Conservation (phyloP, 2,329 filamentous ascomycete genomes). For the Calonectria montana region DNA sequence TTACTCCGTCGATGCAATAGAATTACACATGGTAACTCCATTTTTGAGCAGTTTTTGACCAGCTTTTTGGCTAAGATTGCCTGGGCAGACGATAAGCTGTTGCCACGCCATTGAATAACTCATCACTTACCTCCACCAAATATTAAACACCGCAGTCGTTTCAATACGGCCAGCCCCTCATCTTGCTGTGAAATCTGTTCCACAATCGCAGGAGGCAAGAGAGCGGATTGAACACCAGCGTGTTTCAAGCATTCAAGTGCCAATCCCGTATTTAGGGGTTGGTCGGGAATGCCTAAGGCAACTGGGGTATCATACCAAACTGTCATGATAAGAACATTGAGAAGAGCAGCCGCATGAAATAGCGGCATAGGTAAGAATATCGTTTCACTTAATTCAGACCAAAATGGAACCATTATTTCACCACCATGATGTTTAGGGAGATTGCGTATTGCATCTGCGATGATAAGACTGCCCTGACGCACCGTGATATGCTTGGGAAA, state of each 20-base stretch:
- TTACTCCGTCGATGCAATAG: conserved; percentile 57
- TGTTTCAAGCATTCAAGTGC: conserved; percentile 46
- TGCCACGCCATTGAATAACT: too few relatives aligned
- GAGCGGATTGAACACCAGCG: conserved; percentile 34
- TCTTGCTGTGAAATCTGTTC: conserved; percentile 55
- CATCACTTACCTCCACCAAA: conserved; percentile 56
- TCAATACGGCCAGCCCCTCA: conserved; percentile 44
- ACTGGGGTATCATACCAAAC: conserved; percentile 29
- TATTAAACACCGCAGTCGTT: conserved; percentile 47
- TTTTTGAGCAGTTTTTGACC: too few relatives aligned
- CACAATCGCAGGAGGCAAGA: conserved; percentile 54
- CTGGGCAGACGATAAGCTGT: too few relatives aligned
- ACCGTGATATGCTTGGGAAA: conserved; percentile 40
- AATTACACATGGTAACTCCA: too few relatives aligned
- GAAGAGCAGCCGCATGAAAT: conserved; percentile 36
- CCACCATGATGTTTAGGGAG: conserved; percentile 23
- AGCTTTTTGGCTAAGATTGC: too few relatives aligned
- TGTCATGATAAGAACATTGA: conserved; percentile 10
- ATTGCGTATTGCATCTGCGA: conserved; percentile 16
- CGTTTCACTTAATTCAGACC: conserved; percentile 1
- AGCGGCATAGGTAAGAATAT: conserved; percentile 34
- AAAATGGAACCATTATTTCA: background rate
- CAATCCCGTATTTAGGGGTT: conserved; percentile 49
- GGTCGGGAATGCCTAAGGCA: conserved; percentile 45
- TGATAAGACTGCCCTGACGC: conserved; percentile 30